Evolutionary conservation across 164 flowering plant species (phyloP).

Genomic region (Santalum album): DNA sequence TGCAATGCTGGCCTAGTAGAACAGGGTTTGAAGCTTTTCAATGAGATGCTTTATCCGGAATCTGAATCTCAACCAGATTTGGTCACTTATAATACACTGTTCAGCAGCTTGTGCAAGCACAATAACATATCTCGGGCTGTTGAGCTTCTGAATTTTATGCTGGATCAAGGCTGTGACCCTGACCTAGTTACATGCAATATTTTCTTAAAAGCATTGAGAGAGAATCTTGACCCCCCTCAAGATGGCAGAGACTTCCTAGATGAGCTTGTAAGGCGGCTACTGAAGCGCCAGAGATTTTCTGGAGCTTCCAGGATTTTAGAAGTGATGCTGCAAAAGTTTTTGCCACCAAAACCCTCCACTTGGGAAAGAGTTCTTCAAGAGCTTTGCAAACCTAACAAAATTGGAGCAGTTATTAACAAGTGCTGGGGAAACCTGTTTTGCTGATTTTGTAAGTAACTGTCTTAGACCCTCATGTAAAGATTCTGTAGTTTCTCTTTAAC

Average conservation of each 20-base stretch:
- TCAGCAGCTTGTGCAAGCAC: conserved; percentile 53
- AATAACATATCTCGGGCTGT: conserved; percentile 45
- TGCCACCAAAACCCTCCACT: conserved; percentile 52
- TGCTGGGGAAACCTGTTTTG: conserved; percentile 41
- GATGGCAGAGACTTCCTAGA: conserved; percentile 67
- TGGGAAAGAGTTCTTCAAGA: conserved; percentile 48
- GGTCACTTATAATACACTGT: conserved; percentile 66
- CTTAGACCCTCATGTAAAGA: conserved; percentile 2
- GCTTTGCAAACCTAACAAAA: conserved; percentile 51
- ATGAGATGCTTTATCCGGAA: conserved; percentile 65
- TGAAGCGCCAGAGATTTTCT: conserved; percentile 33
- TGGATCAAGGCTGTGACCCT: conserved; percentile 73
- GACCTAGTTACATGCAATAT: conserved; percentile 59
- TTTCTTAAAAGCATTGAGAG: conserved; percentile 47
- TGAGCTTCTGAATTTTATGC: conserved; percentile 58
- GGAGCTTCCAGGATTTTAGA: conserved; percentile 59
- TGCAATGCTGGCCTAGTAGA: conserved; percentile 58
- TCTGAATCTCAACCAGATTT: conserved; percentile 58
- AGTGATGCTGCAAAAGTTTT: conserved; percentile 68
- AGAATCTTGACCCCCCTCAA: conserved; percentile 45
- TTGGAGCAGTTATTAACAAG: conserved; percentile 37
- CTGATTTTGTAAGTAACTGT: conserved; percentile 19
- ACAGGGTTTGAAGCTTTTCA: conserved; percentile 53
- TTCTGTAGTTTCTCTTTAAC: too few relatives aligned
- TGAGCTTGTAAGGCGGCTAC: conserved; percentile 57